Evolutionary conservation across 2,329 filamentous ascomycete genomes (phyloP).

Genomic region (Decorospora gaudefroyi): DNA sequence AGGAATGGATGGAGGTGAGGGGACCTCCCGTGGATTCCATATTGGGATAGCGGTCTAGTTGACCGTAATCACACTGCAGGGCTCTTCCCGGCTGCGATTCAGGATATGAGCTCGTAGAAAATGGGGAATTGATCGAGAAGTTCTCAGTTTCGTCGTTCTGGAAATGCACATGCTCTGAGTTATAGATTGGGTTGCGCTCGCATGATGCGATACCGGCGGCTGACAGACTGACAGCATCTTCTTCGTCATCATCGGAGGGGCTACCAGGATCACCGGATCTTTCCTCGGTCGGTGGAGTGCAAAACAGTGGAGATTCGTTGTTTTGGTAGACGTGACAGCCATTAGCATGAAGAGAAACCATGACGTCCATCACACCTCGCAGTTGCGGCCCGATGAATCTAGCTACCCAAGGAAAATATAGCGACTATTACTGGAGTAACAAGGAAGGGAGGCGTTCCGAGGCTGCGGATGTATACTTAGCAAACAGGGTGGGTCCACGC

Average conservation of each 20-base stretch:
- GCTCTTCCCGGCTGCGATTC: background rate
- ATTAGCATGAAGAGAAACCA: background rate
- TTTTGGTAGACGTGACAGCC: background rate
- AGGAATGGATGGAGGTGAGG: background rate
- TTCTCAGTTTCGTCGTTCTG: too few species aligned
- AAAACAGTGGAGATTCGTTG: conserved; percentile 5
- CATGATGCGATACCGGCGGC: background rate
- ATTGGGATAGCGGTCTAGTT: background rate
- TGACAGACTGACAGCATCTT: background rate
- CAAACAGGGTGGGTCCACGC: too few species aligned
- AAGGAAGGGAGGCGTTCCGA: too few species aligned
- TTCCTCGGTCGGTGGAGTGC: conserved; percentile 7
- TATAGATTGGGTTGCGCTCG: background rate
- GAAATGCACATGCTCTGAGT: too few species aligned
- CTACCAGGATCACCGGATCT: background rate
- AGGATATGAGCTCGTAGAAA: background rate
- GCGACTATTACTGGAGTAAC: background rate
- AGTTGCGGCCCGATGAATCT: background rate
- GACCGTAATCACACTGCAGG: background rate
- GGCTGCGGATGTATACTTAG: too few species aligned
- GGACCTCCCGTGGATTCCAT: background rate
- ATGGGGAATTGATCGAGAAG: background rate
- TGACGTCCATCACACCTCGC: background rate
- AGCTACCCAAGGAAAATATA: background rate
- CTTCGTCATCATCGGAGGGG: background rate